Evolutionary conservation across 306 rosid species (phyloP), one percentile per base, ranked within the genome.

Genomic region (Psophocarpus tetragonolobus): DNA sequence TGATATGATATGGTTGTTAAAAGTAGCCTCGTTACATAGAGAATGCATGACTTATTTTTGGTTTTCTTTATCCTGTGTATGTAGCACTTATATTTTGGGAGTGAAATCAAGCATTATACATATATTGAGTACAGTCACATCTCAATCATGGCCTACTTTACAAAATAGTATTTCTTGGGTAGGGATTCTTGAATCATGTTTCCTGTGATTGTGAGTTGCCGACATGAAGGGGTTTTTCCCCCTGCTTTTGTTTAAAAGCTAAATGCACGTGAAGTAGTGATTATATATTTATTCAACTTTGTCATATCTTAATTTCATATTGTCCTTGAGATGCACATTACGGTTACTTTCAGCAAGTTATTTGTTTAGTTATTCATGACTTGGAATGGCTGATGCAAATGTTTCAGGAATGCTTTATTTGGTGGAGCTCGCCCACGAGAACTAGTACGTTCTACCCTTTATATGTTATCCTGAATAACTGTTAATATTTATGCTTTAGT

Each of bases 391-490:
- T 75, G 36, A 41, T 69, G 56, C 82, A 68, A 79, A 68, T 81
- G 70, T 54, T 91, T 90, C 91, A 96, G 99, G 96, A 87, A 84
- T 73, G 81, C 88, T 17, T 80, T 96, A 83, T 96, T 92, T 86
- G 97, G 99, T 75, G 99, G 98, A 81, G 98, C 99, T 84, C 97
- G 99, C 33, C 99, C 99, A 2, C 89, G 99, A 65, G 99, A 96
- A 79, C 86, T 91, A 61, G 99, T 92, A 85, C 84, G 93, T 85
- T 50, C 8, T 72, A 71, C 26, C 24, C 47, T 65, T 67, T 38
- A 48, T 47, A 51, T 74, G 14, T 64, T n/a, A 1, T 29, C 71
- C 61, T 66, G 15, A 63, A 76, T 69, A 39, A 6, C 33, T 27
- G 80, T 65, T 65, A 71, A 76, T 36, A 50, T 50, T 24, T 56